Evolutionary conservation across 139 green algal species (phyloP), one percentile per base, ranked within the genome.

Genomic region (Yamagishiella unicocca): DNA sequence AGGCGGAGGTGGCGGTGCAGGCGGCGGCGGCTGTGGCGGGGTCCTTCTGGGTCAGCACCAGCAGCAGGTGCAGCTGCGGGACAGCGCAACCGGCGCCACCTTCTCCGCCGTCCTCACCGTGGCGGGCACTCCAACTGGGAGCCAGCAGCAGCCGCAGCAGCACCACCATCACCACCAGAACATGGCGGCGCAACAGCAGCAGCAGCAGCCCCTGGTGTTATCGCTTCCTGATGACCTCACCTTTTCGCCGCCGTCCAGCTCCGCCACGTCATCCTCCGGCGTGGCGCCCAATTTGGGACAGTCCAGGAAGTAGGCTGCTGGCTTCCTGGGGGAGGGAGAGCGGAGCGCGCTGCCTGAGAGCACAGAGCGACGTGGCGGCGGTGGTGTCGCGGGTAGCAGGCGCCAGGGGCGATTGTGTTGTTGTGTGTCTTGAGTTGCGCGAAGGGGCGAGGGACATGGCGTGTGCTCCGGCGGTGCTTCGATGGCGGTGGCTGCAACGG

Each of bases 221-320:
- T 27, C 33, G 1, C 80, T 86, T 6, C 80, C 80, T 14, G 80
- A 86, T 40, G 80, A 86, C 67, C 80, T 86, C 7, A 76, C 80
- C 9, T 86, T 76, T 21, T 86, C 80, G 14, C 80, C 79, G 12
- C n/a, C 79, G 43, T 84, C 29, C 25, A 55, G 42, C 55, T 42
- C 71, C 42, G n/a, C n/a, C n/a, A n/a, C n/a, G n/a, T n/a, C n/a
- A n/a, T n/a, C n/a, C n/a, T n/a, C n/a, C n/a, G n/a, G n/a, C n/a
- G n/a, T n/a, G n/a, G n/a, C n/a, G n/a, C n/a, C n/a, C n/a, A n/a
- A n/a, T n/a, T n/a, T n/a, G n/a, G n/a, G n/a, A n/a, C n/a, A n/a
- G n/a, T n/a, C n/a, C n/a, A n/a, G n/a, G n/a, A n/a, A n/a, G n/a
- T n/a, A n/a, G n/a, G n/a, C n/a, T n/a, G n/a, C n/a, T n/a, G n/a